Evolutionary conservation across 2,329 filamentous ascomycete species (phyloP).

Genomic region (Didymella pinodella): DNA sequence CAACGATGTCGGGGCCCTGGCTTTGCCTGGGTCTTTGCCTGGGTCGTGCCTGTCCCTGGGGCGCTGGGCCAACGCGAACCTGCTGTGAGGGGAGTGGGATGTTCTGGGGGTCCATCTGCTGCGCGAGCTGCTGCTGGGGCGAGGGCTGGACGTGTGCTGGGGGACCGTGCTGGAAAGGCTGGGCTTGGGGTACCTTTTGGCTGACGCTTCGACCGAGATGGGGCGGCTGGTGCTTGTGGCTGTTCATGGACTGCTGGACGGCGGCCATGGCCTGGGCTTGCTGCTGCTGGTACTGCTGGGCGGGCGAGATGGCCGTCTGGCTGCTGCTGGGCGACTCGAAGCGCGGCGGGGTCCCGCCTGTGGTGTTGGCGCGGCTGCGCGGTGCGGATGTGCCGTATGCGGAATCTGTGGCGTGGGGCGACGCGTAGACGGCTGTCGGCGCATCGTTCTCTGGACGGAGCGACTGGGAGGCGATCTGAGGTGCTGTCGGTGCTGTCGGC

Average conservation of each 20-base stretch:
- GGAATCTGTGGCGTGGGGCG: constrained; percentile 52
- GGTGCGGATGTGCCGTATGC: constrained; percentile 45
- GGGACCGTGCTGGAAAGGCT: constrained; percentile 35
- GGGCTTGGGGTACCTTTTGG: constrained; percentile 62
- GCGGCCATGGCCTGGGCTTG: constrained; percentile 80
- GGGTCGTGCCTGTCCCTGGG: constrained; percentile 62
- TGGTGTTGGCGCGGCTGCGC: constrained; percentile 56
- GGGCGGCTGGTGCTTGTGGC: constrained; percentile 58
- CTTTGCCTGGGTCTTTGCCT: constrained; percentile 82
- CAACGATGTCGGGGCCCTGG: constrained; percentile 81
- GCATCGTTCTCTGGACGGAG: constrained; percentile 52
- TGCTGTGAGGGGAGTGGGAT: constrained; percentile 58
- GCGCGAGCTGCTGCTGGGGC: constrained; percentile 60
- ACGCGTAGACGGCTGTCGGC: constrained; percentile 54
- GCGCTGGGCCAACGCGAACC: constrained; percentile 61
- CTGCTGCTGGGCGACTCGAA: constrained; percentile 58
- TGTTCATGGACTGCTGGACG: constrained; percentile 70
- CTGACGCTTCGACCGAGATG: constrained; percentile 73
- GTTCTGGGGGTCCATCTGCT: constrained; percentile 53
- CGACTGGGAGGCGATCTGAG: constrained; percentile 48
- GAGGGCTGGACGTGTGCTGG: constrained; percentile 55
- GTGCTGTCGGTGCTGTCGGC: constrained; percentile 64
- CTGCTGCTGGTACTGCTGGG: constrained; percentile 73
- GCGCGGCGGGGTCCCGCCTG: constrained; percentile 46
- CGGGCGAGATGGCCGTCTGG: constrained; percentile 46